Base-by-base conservation (phyloP, 192 early-diverging fungal species). In the Lunasporangiospora selenospora region DNA sequence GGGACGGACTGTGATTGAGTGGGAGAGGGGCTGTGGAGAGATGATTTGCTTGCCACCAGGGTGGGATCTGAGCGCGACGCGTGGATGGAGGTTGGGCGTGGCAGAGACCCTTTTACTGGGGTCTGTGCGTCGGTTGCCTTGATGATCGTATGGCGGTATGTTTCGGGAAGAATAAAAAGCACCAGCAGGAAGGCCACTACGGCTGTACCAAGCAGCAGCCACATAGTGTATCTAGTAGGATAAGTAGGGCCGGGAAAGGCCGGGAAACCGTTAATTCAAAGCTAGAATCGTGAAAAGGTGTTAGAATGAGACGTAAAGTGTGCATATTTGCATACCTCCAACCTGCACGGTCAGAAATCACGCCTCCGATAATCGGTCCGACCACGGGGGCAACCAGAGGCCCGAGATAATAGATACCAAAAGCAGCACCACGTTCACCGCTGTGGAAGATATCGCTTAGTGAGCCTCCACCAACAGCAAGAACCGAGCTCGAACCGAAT, bases 101-200 rank as follows among this genome's bases (percentile, higher is more conserved):
- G 1, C 44, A 54, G 36, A 53, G 29, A 29, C 19, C 18, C n/a
- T 44, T 36, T 11, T 39, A 23, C 10, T 36, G n/a, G n/a, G n/a
- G n/a, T 21, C 29, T 45, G 3, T 42, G 51, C 53, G 21, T 11
- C 21, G 23, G 53, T 38, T 58, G 48, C 23, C 58, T 80, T 24
- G 10, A 77, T 79, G 6, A 83, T 80, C 10, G 75, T 45, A 2
- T 66, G 49, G 18, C 81, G 67, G 33, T 79, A 53, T 0, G 81
- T 80, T 36, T 83, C 81, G 1, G 81, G 81, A 11, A 83, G 44
- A 48, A 81, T 50, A 55, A 80, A 75, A 1, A 76, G 27, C 8
- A 78, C 60, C 21, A 66, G 13, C 24, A 66, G 53, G 41, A 64
- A 62, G 0, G 67, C 58, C 7, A 71, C 26, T 13, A 71, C 41